Evolutionary conservation across 768 basidiomycete species (phyloP), one percentile per base, ranked within the genome.

Genomic region (Suillus tomentosus): DNA sequence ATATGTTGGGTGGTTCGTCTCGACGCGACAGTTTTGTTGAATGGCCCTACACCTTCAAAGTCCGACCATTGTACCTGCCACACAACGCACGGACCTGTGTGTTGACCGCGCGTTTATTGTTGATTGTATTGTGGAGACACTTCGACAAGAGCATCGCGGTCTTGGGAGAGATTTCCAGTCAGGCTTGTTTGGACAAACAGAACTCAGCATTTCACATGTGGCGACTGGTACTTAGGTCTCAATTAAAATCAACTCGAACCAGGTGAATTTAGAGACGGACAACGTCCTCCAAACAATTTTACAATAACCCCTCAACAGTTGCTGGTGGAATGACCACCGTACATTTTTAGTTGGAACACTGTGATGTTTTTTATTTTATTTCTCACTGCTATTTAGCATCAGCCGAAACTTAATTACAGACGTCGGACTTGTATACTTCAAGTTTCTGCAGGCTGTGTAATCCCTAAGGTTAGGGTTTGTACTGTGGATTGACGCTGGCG

Each of bases 11-110:
- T 74, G 76, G 75, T 77, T 74, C 75, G 74, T 76, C 76, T 76
- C 73, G 76, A 76, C 74, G 74, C 73, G 75, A 73, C 69, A 69
- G 74, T 76, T 76, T 77, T 76, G 74, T 76, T 77, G 74, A 68
- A 76, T 76, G 74, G 66, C 74, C 76, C 75, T 70, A 61, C 70
- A 31, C 76, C 75, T 76, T 76, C 76, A 76, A 76, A 76, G 75
- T 76, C 75, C 75, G 75, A 77, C 73, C 65, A 65, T 66, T 64
- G 65, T 60, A 34, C 68, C 62, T 73, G 68, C 66, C 66, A 73
- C 67, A 68, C 76, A 68, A 70, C 75, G 75, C 75, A 76, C 75
- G 75, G 75, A 76, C 75, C 75, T 73, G 67, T 65, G 67, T 69
- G 67, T 62, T 67, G 69, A 62, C 70, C 65, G 74, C 65, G 61